Base-by-base conservation (phyloP, 2,329 filamentous ascomycete species). In the Diaporthe nobilis region DNA sequence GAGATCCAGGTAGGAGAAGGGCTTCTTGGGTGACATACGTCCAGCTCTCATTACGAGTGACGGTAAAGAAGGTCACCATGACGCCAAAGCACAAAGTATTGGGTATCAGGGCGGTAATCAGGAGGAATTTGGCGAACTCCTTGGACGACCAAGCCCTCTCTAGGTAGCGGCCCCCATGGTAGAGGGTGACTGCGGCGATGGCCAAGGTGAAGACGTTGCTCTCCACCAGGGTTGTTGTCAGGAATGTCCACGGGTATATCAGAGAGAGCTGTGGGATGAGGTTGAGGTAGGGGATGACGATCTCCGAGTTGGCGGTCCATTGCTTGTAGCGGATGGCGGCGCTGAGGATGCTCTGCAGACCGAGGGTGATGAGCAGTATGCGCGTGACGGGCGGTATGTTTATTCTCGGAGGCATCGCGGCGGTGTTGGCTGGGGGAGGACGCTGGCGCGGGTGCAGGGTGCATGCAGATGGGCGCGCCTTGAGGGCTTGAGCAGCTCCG, bases 301-400 rank as follows among this genome's bases (percentile, higher is more conserved):
- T 92, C 82, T 89, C 88, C 80, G 87, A 90, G 84, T 90, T 87
- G 81, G 86, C 88, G 70, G 86, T 90, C 89, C 92, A 93, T 85
- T 93, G 91, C 77, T 90, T 89, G 82, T 94, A 94, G 74, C 94
- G 91, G 84, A 97, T 92, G 79, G 92, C 89, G 79, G 94, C 93
- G 86, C 96, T 97, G 81, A 98, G 89, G 80, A 97, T 86, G 71
- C 95, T 97, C 85, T 98, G 92, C 78, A 92, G 86, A 78, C 95
- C 84, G 75, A 98, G 90, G 76, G 90, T 89, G 82, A 94, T 90
- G 80, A 99, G 92, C 74, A 96, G 89, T 80, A 91, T 92, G 78
- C 97, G 93, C 65, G 97, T 98, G 79, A 98, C 91, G 42, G 97
- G 96, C 76, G 97, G 97, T 78, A 98, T 93, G 82, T 97, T 98